Evolutionary conservation across 352 stramenopile genomes (phyloP), one percentile per base, ranked within the genome.

Genomic region (Phytophthora pseudosyringae): DNA sequence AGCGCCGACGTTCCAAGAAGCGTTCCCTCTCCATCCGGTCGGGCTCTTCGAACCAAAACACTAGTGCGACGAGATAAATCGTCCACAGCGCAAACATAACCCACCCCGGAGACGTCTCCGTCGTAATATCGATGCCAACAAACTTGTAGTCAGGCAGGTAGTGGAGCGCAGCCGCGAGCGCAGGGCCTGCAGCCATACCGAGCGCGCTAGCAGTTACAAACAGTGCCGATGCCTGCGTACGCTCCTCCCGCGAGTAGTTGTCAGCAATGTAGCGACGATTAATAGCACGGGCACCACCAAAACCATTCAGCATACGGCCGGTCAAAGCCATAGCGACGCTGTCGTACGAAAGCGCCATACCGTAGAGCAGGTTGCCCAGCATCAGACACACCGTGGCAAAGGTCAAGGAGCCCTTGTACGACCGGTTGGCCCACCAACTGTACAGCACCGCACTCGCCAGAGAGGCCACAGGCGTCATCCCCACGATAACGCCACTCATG

Each of bases 401-500:
- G 33, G 94, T 60, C n/a, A 98, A 68, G 33, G 91, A 93, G 13
- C 43, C 61, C 61, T 92, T 93, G 75, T 97, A 98, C 57, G 87
- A 96, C 5, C 73, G 85, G 70, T 98, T 98, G 15, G 90, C 90
- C 91, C 91, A 98, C 90, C 93, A 98, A 54, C 86, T 97, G 78
- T 98, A 99, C 12, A 98, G 75, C 18, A 99, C 74, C 0, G 94
- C 95, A 48, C 92, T 97, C 28, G 95, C 59, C 61, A 98, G 90
- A 11, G 96, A 97, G n/a, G 97, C 95, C 36, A 98, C 86, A 12
- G 97, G 94, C 15, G 97, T 99, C 94, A 98, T 98, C 54, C 96
- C 97, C 63, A 99, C 97, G 51, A 99, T 98, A 9, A 98, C 84
- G 44, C 94, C 93, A 25, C 88, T 97, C 63, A 98, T 83, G 5